Evolutionary conservation across 1,139 yeast genomes (phyloP), one percentile per base, ranked within the genome.

Genomic region (Torulaspora pretoriensis): DNA sequence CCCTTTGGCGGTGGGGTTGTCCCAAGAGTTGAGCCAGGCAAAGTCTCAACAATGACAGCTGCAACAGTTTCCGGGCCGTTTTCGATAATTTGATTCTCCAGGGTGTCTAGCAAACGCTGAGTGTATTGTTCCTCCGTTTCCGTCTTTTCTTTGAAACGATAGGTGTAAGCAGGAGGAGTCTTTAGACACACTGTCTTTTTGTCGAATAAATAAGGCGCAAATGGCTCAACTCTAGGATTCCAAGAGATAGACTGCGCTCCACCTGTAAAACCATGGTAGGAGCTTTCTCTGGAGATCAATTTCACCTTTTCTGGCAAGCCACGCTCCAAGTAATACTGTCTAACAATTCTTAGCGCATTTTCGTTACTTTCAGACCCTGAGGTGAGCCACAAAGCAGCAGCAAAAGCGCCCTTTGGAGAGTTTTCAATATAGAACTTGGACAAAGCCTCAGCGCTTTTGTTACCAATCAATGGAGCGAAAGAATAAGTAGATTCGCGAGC

Each of bases 311-410:
- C 66, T 22, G 69, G 64, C 49, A 75, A 72, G 41, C 78, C 78
- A 48, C 63, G 72, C 60, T 77, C 82, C 45, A 70, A 55, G 61
- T 71, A 76, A 62, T 77, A 78, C 60, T 78, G 83, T 59, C 78
- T 74, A 43, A 73, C 69, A 46, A 79, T 69, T 63, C 77, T 77
- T 63, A 79, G 56, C 2, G 81, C 80, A 58, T 76, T 77, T 59
- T 79, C 83, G 57, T 77, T 78, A 32, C 80, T 69, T 61, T 79
- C 84, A 22, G 83, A 78, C 28, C 83, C 84, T 2, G 83, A 78
- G 48, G 42, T 38, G 12, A 37, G 28, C 77, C 72, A 36, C 78
- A 75, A 58, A n/a, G 81, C 81, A 38, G 78, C 67, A 32, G 72
- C 70, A 59, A 79, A 79, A 3, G 75, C 77, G 16, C 77, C 80